These are phyloP conservation scores for Euphorbia celastroides DNA, from an alignment of 441 rosid genomes.

Conservation along the genomic window DNA sequence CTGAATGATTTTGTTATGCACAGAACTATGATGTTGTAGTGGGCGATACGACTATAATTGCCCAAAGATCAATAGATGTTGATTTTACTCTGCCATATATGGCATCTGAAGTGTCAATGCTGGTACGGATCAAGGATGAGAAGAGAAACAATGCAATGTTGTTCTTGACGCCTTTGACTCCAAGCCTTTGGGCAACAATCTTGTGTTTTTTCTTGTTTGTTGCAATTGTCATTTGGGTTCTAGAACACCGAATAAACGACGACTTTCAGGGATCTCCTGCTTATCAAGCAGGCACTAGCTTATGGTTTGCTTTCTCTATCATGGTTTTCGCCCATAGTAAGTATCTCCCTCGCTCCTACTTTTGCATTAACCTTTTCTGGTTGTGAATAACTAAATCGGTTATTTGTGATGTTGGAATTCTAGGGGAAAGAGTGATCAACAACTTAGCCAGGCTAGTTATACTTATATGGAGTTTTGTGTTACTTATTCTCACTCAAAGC, in stretches of 20 bases:
- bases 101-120: not conserved
- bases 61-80: not conserved
- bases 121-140: not conserved
- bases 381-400: too few relatives aligned
- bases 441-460: not conserved
- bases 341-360: not conserved
- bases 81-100: not conserved
- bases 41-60: not conserved
- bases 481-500: not conserved
- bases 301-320: slow-evolving; percentile 71
- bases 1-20: not conserved
- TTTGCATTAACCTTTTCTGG: too few relatives aligned
- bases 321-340: slow-evolving; percentile 64
- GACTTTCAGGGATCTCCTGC: slow-evolving; percentile 43
- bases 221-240: slow-evolving; percentile 47
- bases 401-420: not conserved
- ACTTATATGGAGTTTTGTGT: not conserved
- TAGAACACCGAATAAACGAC: slow-evolving; percentile 47
- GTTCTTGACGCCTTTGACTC: slow-evolving; percentile 50
- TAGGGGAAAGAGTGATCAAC: not conserved
- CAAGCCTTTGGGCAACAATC: slow-evolving; percentile 43
- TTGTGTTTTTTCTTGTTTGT: slow-evolving; percentile 35
- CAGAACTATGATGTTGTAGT: not conserved
- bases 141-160: slow-evolving; percentile 15
- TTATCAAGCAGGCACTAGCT: slow-evolving; percentile 50